phyloP scores from a whole-genome alignment of 345 rosid species.

The Gossypium australe region DNA sequence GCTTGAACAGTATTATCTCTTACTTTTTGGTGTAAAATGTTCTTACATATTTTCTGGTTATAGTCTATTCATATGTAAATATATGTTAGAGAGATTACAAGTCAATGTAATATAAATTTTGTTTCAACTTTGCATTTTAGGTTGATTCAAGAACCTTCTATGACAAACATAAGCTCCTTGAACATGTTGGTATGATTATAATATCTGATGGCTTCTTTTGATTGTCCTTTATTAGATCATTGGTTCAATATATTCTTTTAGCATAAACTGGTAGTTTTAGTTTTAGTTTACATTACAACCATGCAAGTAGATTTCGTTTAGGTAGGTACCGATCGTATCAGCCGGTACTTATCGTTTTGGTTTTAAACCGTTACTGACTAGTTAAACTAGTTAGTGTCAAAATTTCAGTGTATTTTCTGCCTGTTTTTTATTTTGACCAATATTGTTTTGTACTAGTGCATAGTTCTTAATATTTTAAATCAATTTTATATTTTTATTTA shows the following conservation, averaged over 20 bases:
- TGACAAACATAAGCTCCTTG: neutral
- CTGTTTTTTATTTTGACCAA: too few relatives aligned
- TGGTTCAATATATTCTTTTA: neutral
- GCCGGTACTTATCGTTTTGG: too few relatives aligned
- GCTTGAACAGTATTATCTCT: neutral
- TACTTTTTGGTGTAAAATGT: neutral
- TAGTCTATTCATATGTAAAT: neutral
- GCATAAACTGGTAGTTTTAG: neutral
- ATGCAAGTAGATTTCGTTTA: too few relatives aligned
- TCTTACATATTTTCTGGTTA: neutral
- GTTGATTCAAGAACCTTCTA: neutral
- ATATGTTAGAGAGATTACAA: conserved; percentile 1
- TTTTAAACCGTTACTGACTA: too few relatives aligned
- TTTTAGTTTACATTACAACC: too few relatives aligned
- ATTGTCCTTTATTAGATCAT: neutral
- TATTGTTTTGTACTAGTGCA: too few relatives aligned
- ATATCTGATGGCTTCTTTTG: neutral
- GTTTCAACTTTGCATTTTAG: neutral
- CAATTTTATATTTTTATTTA: too few relatives aligned
- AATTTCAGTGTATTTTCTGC: too few relatives aligned
- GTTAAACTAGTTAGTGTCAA: too few relatives aligned
- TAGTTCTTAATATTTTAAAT: too few relatives aligned
- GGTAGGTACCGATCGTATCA: too few relatives aligned
- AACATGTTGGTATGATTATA: too few relatives aligned
- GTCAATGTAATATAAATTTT: conserved; percentile 3